These are phyloP conservation scores for Podaxis sp. DNA, from an alignment of 768 basidiomycete genomes.

Conservation along the genomic window DNA sequence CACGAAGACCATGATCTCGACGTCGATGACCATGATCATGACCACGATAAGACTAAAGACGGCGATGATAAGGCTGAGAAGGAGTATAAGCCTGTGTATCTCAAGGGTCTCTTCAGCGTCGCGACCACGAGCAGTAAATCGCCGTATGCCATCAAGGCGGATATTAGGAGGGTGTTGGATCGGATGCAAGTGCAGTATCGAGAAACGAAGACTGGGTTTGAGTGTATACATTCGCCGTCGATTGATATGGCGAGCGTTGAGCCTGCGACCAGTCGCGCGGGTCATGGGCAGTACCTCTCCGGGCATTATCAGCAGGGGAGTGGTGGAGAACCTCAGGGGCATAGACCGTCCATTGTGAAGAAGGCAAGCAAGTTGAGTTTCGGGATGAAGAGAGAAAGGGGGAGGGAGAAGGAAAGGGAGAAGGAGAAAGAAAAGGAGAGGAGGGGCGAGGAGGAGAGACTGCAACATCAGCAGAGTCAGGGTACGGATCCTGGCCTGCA, in stretches of 20 bases:
- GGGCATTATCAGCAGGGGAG: conserved; percentile 36
- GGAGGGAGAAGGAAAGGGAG: conserved; percentile 45
- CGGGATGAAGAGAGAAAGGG: conserved; percentile 54
- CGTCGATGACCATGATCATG: conserved; percentile 44
- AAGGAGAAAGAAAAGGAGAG: conserved; percentile 43
- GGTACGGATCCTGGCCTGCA: conserved; percentile 19
- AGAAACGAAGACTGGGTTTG: conserved; percentile 87
- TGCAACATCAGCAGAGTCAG: conserved; percentile 1
- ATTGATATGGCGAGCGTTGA: conserved; percentile 85
- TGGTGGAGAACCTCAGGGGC: conserved; percentile 37
- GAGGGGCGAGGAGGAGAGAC: conserved; percentile 41
- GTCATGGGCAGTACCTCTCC: conserved; percentile 25
- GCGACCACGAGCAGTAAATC: conserved; percentile 93
- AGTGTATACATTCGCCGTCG: conserved; percentile 93
- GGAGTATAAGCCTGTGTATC: conserved; percentile 90
- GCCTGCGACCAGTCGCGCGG: conserved; percentile 20
- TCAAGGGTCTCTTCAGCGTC: conserved; percentile 96
- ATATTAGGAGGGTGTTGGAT: conserved; percentile 84
- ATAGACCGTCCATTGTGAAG: conserved; percentile 58
- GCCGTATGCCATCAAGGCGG: conserved; percentile 74
- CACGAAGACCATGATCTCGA: conserved; percentile 19
- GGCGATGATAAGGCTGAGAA: conserved; percentile 47
- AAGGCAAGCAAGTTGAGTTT: conserved; percentile 82
- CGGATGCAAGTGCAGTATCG: conserved; percentile 95
- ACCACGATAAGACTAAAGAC: conserved; percentile 44